phyloP scores from a whole-genome alignment of 1,284 basidiomycete species.

The Trametes sp. region DNA sequence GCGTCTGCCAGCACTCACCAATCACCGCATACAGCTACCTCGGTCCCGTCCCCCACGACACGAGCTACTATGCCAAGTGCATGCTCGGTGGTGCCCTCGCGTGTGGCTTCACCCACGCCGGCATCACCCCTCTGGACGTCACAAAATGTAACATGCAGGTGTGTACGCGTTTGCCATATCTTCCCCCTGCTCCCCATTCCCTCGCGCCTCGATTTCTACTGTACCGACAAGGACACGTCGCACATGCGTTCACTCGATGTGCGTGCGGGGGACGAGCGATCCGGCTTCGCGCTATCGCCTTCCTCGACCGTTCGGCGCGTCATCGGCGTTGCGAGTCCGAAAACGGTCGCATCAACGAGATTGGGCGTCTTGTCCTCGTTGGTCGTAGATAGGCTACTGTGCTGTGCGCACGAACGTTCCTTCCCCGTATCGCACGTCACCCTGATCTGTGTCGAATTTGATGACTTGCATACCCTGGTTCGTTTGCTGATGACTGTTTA shows the following conservation, averaged over 20 bases:
- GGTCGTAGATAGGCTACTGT: too few species aligned
- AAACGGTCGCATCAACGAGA: neutral
- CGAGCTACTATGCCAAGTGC: conserved; percentile 78
- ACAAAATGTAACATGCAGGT: conserved; percentile 99
- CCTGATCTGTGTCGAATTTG: too few species aligned
- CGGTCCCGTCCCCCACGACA: conserved; percentile 78
- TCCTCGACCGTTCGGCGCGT: neutral
- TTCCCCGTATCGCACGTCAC: neutral
- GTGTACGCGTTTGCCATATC: conserved; percentile 35
- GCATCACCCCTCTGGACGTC: conserved; percentile 92
- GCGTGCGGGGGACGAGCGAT: neutral
- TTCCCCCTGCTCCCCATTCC: too few species aligned
- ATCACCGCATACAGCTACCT: conserved; percentile 52
- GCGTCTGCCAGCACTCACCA: conserved; percentile 15
- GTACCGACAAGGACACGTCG: too few species aligned
- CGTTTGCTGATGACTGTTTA: too few species aligned
- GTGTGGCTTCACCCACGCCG: conserved; percentile 94
- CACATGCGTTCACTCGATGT: neutral
- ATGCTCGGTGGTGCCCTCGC: conserved; percentile 92
- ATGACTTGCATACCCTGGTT: too few species aligned
- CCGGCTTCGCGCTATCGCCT: conserved; percentile 1
- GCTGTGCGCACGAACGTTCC: neutral
- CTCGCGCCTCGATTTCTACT: too few species aligned
- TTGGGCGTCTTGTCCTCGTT: too few species aligned
- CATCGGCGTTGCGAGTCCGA: neutral